phyloP scores from a whole-genome alignment of 495 filamentous ascomycete species.

The Neurospora sp. region DNA sequence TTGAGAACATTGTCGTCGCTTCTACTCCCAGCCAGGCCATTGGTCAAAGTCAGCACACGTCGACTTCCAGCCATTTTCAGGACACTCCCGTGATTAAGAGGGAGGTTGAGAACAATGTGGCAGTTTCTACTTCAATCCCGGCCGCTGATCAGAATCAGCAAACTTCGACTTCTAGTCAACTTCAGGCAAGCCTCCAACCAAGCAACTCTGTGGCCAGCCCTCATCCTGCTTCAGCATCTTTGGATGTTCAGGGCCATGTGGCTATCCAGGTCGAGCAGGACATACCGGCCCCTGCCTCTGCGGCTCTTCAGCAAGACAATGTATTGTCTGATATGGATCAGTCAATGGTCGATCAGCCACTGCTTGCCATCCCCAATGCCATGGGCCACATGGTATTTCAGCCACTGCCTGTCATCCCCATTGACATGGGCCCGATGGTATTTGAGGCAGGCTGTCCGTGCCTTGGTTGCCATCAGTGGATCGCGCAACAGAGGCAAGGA shows the following conservation, averaged over 20 bases:
- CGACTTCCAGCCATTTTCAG: too few relatives aligned
- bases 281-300: background rate
- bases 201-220: background rate
- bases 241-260: background rate
- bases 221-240: background rate
- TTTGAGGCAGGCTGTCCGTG: background rate
- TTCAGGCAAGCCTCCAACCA: background rate
- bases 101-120: background rate
- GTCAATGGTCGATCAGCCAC: background rate
- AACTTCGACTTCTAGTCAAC: background rate
- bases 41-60: background rate
- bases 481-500: background rate
- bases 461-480: background rate
- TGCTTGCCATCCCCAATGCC: background rate
- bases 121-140: background rate
- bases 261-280: background rate
- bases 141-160: background rate
- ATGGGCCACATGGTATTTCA: background rate
- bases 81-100: background rate
- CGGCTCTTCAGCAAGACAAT: background rate
- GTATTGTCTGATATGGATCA: background rate
- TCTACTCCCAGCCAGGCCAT: background rate
- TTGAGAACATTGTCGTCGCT: background rate
- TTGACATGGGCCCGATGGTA: background rate
- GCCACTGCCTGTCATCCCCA: background rate